Percentiles rank a stretch among this genome's conserved stretches.
phyloP scores from a whole-genome alignment of 306 rosid genomes.

The Glycine latifolia region DNA sequence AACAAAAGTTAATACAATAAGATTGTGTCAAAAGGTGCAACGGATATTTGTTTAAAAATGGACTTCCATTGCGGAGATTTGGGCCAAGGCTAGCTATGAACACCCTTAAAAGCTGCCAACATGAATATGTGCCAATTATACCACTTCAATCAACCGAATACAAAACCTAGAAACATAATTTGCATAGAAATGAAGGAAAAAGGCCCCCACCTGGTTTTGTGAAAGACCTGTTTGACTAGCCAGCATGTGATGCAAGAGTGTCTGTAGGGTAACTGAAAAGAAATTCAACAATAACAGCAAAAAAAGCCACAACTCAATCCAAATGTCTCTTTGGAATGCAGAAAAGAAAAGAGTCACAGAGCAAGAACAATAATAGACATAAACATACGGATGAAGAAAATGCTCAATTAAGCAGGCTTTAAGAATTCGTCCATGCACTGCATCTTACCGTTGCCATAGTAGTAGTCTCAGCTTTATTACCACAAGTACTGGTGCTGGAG shows the following conservation, averaged over 20 bases:
- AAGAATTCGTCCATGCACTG: conserved; percentile 67
- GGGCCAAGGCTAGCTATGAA: not conserved
- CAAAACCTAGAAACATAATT: conserved; percentile 26
- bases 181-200: conserved; percentile 38
- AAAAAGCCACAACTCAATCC: conserved; percentile 14
- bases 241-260: conserved; percentile 91
- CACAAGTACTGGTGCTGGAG: conserved; percentile 42
- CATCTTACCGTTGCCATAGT: conserved; percentile 49
- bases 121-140: conserved; percentile 18
- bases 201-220: conserved; percentile 83
- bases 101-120: conserved; percentile 4
- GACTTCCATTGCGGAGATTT: no score
- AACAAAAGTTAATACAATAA: no score
- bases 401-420: conserved; percentile 96
- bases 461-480: conserved; percentile 47
- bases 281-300: not conserved
- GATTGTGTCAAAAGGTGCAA: no score
- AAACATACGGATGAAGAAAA: conserved; percentile 96
- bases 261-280: conserved; percentile 92
- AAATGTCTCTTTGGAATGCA: not conserved
- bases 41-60: no score
- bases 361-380: conserved; percentile 10
- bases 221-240: conserved; percentile 96
- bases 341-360: conserved; percentile 2
- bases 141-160: conserved; percentile 35